Evolutionary conservation across 2,329 filamentous ascomycete species (phyloP).

Genomic region (Ceratocystis harringtonii): DNA sequence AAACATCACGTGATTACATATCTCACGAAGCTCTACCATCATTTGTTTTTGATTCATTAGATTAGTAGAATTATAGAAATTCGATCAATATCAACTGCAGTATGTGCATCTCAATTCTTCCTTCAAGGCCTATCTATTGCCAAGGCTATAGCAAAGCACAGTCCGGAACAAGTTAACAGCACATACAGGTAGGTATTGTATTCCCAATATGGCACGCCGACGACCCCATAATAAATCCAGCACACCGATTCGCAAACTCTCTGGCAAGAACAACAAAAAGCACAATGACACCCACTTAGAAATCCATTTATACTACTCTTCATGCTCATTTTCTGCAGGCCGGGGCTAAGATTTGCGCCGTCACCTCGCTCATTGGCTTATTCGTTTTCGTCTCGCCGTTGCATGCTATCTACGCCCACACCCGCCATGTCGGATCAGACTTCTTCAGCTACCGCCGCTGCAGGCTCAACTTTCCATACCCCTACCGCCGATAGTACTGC

Average conservation of each 20-base stretch:
- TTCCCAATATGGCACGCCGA: not conserved
- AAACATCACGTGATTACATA: not conserved
- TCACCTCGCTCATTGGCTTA: not conserved
- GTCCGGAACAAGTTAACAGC: not conserved
- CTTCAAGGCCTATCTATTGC: not conserved
- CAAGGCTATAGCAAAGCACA: not conserved
- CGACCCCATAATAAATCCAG: conserved; percentile 3
- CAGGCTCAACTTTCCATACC: not conserved
- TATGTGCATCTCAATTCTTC: not conserved
- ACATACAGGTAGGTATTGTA: not conserved
- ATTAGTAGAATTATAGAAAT: not conserved
- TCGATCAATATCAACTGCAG: not conserved
- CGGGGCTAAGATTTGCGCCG: not conserved
- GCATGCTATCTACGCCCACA: conserved; percentile 4
- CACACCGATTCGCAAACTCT: not conserved
- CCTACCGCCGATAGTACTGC: not conserved
- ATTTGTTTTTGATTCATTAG: no score
- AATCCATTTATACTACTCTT: not conserved
- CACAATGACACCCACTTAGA: not conserved
- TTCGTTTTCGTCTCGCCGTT: not conserved
- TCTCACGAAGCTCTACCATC: not conserved
- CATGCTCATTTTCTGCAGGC: conserved; percentile 2
- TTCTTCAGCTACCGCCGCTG: not conserved
- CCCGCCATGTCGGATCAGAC: conserved; percentile 13
- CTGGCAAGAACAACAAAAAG: not conserved